Evolutionary conservation across 2,329 filamentous ascomycete genomes (phyloP).

Genomic region (Verticillium tricorpus): DNA sequence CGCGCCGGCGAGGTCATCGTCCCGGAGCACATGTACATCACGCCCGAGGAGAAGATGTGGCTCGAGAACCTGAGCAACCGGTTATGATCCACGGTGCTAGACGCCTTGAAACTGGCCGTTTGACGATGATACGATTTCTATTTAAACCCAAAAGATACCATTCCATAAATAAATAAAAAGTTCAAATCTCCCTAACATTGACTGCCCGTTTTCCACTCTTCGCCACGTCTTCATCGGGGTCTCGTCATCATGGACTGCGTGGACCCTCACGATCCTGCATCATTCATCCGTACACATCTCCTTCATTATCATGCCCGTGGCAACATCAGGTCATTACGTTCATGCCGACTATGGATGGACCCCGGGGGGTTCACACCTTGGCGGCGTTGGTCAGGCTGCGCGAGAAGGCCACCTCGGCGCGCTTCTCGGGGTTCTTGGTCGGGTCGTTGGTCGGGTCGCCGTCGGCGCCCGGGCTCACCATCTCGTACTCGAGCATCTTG

Average conservation of each 20-base stretch:
- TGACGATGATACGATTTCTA: background rate
- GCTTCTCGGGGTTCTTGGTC: constrained; percentile 37
- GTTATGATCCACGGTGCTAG: constrained; percentile 14
- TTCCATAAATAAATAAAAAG: background rate
- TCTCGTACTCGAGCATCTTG: constrained; percentile 36
- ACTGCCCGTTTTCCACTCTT: background rate
- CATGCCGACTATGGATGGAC: no score
- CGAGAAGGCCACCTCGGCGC: constrained; percentile 16
- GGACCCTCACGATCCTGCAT: constrained; percentile 4
- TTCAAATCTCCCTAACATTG: background rate
- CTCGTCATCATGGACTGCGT: background rate
- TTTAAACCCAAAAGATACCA: background rate
- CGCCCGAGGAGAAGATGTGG: constrained; percentile 29
- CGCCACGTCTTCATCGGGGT: background rate
- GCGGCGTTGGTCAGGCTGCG: constrained; percentile 3
- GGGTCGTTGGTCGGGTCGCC: constrained; percentile 38
- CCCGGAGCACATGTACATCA: constrained; percentile 29
- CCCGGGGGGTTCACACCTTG: background rate
- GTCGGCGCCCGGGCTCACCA: constrained; percentile 42
- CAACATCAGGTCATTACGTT: background rate
- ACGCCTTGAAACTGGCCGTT: background rate
- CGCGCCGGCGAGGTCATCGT: constrained; percentile 27
- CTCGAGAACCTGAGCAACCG: constrained; percentile 30
- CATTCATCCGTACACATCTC: constrained; percentile 5
- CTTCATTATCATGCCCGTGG: constrained; percentile 6